Percentiles rank a stretch among this genome's conserved stretches.
These are phyloP conservation scores for Trypethelium eluteriae DNA, from an alignment of 495 filamentous ascomycete genomes.

Conservation along the genomic window DNA sequence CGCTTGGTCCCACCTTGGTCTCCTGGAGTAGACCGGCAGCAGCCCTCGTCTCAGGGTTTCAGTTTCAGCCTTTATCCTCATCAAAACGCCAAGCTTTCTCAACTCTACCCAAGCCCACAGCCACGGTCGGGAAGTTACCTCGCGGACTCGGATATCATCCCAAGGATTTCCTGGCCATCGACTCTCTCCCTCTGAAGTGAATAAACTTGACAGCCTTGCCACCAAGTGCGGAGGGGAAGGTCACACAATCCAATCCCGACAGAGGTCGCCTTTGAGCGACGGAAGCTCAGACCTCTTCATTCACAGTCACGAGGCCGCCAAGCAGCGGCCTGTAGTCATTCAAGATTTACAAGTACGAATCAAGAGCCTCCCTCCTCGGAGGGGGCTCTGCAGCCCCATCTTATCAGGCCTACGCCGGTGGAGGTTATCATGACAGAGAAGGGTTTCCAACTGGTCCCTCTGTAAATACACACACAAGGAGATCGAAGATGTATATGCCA, in stretches of 20 bases:
- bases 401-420: slow-evolving; percentile 37
- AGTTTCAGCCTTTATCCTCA: slow-evolving; percentile 1
- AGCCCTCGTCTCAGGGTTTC: not conserved
- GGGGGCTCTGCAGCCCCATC: slow-evolving; percentile 48
- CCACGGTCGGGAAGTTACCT: not conserved
- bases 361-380: slow-evolving; percentile 58
- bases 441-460: slow-evolving; percentile 39
- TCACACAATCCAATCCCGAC: not conserved
- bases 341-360: slow-evolving; percentile 57
- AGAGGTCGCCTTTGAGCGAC: not conserved
- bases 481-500: slow-evolving; percentile 56
- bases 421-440: slow-evolving; percentile 51
- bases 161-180: not conserved
- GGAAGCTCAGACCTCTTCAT: not conserved
- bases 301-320: not conserved
- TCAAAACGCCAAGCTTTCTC: not conserved
- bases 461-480: slow-evolving; percentile 16
- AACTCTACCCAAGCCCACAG: not conserved
- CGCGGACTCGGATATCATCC: not conserved
- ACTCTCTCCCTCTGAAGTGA: not conserved
- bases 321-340: slow-evolving; percentile 3
- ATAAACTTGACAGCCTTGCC: not conserved
- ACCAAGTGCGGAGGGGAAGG: not conserved
- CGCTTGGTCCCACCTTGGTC: slow-evolving; percentile 5
- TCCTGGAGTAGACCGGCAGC: not conserved